These are phyloP conservation scores for Cladophialophora exuberans DNA, from an alignment of 2,329 filamentous ascomycete genomes.

Conservation along the genomic window DNA sequence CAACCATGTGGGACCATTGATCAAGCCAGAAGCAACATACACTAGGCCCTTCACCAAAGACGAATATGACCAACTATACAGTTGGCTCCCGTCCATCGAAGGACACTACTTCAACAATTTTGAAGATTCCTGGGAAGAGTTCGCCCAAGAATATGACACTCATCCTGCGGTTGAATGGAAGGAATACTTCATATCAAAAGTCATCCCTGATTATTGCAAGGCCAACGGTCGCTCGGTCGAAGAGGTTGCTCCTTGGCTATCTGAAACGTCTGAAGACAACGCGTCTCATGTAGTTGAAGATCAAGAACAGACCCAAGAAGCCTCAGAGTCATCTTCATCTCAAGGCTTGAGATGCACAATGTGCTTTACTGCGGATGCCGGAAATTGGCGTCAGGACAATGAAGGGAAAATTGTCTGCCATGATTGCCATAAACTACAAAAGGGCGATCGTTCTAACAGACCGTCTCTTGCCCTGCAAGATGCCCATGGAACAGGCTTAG, in stretches of 20 bases:
- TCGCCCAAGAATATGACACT: slow-evolving; percentile 30
- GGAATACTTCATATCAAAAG: slow-evolving; percentile 23
- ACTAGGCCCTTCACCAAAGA: slow-evolving; percentile 29
- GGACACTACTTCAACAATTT: slow-evolving; percentile 26
- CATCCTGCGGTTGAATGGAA: slow-evolving; percentile 30
- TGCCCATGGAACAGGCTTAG: background rate
- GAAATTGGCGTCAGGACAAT: slow-evolving; percentile 14
- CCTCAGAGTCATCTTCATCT: background rate
- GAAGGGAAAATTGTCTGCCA: slow-evolving; percentile 16
- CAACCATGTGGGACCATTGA: background rate
- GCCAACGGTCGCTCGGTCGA: slow-evolving; percentile 18
- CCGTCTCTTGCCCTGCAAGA: slow-evolving; percentile 7
- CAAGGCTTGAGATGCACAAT: slow-evolving; percentile 18
- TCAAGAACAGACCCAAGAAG: background rate
- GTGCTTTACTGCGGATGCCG: slow-evolving; percentile 18
- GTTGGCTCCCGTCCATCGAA: slow-evolving; percentile 31
- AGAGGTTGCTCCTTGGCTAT: slow-evolving; percentile 22
- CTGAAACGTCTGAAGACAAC: background rate
- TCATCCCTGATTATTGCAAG: slow-evolving; percentile 32
- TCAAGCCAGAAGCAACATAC: background rate
- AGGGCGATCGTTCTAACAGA: slow-evolving; percentile 12
- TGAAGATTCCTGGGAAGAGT: slow-evolving; percentile 33
- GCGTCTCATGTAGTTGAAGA: background rate
- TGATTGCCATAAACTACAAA: slow-evolving; percentile 19
- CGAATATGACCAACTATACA: slow-evolving; percentile 33